Conservation (phyloP, 441 rosid genomes). For the Macaranga tanarius region DNA sequence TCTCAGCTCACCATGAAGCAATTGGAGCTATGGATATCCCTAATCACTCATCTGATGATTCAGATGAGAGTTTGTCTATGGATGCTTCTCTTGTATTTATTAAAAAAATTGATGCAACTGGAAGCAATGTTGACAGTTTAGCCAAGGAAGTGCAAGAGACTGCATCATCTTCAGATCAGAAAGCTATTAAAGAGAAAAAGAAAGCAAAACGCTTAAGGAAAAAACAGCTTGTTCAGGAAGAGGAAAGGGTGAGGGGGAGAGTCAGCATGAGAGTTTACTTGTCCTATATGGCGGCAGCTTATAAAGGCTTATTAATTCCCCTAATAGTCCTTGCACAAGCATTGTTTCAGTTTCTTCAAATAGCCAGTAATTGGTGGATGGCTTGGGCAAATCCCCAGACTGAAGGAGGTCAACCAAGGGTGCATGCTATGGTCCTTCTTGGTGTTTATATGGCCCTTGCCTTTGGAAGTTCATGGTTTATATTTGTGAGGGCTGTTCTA, state of each 20-base stretch:
- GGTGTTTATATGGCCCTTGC: slow-evolving; percentile 94
- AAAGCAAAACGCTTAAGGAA: slow-evolving; percentile 85
- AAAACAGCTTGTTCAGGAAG: slow-evolving; percentile 98
- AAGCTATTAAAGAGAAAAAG: slow-evolving; percentile 89
- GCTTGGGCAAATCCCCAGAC: slow-evolving; percentile 99
- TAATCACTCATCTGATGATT: slow-evolving; percentile 80
- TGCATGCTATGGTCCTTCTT: slow-evolving; percentile 75
- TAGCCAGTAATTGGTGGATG: slow-evolving; percentile 99
- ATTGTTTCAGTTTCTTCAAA: slow-evolving; percentile 95
- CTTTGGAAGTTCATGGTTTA: slow-evolving; percentile 96
- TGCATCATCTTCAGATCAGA: slow-evolving; percentile 73
- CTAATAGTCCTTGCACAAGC: slow-evolving; percentile 87
- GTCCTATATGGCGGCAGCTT: slow-evolving; percentile 98
- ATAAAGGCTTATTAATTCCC: slow-evolving; percentile 87
- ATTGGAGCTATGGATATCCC: slow-evolving; percentile 97
- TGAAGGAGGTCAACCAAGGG: slow-evolving; percentile 88
- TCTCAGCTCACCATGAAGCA: slow-evolving; percentile 97
- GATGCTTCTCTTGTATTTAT: slow-evolving; percentile 39
- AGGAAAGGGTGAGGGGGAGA: slow-evolving; percentile 96
- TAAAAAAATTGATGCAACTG: slow-evolving; percentile 56
- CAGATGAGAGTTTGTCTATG: slow-evolving; percentile 58
- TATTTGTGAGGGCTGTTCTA: slow-evolving; percentile 93
- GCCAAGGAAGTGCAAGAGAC: slow-evolving; percentile 89
- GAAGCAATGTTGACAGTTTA: slow-evolving; percentile 60
- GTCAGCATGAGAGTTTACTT: slow-evolving; percentile 96